phyloP scores from a whole-genome alignment of 192 early-diverging fungal genomes.

The Coemansia sp. region DNA sequence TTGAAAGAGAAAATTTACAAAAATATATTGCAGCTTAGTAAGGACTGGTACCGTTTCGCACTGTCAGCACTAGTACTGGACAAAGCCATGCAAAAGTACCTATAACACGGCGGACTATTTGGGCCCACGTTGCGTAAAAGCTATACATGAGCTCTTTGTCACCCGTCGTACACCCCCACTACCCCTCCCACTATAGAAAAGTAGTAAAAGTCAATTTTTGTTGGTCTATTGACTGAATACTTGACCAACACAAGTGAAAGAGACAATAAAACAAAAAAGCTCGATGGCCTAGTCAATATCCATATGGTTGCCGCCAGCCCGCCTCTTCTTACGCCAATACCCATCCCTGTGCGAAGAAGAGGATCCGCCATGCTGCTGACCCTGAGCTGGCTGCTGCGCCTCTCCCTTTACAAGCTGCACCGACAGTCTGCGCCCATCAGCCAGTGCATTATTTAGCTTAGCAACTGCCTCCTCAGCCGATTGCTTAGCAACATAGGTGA shows the following conservation, averaged over 20 bases:
- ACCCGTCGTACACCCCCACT: slow-evolving; percentile 10
- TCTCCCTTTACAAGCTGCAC: slow-evolving; percentile 20
- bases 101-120: slow-evolving; percentile 7
- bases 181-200: background rate
- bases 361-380: background rate
- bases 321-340: slow-evolving; percentile 1
- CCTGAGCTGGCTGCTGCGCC: background rate
- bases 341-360: background rate
- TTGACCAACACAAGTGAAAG: background rate
- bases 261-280: background rate
- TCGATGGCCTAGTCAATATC: slow-evolving; percentile 26
- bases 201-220: background rate
- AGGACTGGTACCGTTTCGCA: background rate
- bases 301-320: slow-evolving; percentile 28
- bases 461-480: slow-evolving; percentile 43
- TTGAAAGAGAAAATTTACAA: background rate
- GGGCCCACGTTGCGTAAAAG: background rate
- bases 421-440: slow-evolving; percentile 47
- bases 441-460: slow-evolving; percentile 44
- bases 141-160: slow-evolving; percentile 10
- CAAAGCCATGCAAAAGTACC: slow-evolving; percentile 13
- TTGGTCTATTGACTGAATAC: background rate
- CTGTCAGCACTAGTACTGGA: slow-evolving; percentile 14
- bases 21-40: slow-evolving; percentile 4
- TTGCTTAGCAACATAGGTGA: slow-evolving; percentile 38